Evolutionary conservation across 345 rosid genomes (phyloP), one percentile per base, ranked within the genome.

Genomic region (Clarkia xantiana): DNA sequence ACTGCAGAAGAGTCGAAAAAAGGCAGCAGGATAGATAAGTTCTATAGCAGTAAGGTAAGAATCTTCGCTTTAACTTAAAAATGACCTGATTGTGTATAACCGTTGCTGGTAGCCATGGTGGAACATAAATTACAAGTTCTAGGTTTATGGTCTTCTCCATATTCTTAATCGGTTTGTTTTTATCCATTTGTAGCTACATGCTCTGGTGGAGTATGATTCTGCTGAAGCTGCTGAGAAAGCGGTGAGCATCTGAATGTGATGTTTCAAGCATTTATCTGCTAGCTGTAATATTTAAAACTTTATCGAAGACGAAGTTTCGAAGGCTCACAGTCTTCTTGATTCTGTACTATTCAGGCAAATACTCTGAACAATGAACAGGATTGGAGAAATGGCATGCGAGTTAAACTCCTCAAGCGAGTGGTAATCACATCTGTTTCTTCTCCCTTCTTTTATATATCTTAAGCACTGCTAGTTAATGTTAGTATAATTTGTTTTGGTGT

Each of bases 341-440:
- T 58, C 18, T 47, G n/a, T n/a, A n/a, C 63, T 75, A 62, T 66
- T 58, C 70, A 90, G 97, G 91, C 66, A 49, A 73, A 76, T 64
- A 78, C 83, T 19, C 61, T 90, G 54, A 86, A 86, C 59, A 63
- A 86, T 67, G 86, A 74, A 57, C 80, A 65, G 25, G 94, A 90
- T 63, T 90, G 97, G 95, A 77, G 97, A 76, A 83, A 81, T 67
- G 97, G 97, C 46, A 55, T 90, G 74, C 78, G 71, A 40, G 97
- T 86, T 47, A 90, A 79, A 70, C 84, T 74, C 73, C 84, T 81
- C 29, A 83, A 73, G 53, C 73, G 61, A 65, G 51, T 53, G 68
- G 97, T 89, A 71, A 54, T 70, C 58, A 51, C 18, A 52, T 9
- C 14, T 48, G 13, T 19, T 16, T 11, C 42, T 9, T 40, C 22